phyloP scores from a whole-genome alignment of 768 basidiomycete species.

The Exsudoporus frostii region DNA sequence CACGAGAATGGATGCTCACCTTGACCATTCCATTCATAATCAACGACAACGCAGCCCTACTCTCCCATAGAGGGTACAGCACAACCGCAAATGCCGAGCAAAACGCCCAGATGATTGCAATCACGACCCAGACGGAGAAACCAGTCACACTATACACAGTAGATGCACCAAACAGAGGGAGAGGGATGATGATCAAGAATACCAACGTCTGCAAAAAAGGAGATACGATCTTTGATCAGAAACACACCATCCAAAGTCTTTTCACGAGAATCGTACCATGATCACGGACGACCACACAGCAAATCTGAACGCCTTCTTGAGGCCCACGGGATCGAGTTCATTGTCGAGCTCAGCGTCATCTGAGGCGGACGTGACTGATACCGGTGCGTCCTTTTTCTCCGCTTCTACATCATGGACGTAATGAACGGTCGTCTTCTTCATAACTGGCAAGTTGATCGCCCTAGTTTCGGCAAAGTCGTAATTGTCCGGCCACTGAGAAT shows the following conservation, averaged over 20 bases:
- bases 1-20: slow-evolving; percentile 34
- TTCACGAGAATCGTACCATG: slow-evolving; percentile 45
- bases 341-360: slow-evolving; percentile 41
- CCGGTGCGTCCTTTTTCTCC: slow-evolving; percentile 36
- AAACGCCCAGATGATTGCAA: slow-evolving; percentile 86
- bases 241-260: neutral
- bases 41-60: slow-evolving; percentile 56
- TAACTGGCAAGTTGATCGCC: slow-evolving; percentile 55
- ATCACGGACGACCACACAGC: slow-evolving; percentile 71
- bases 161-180: slow-evolving; percentile 82
- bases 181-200: slow-evolving; percentile 71
- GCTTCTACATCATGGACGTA: slow-evolving; percentile 28
- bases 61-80: slow-evolving; percentile 85
- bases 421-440: slow-evolving; percentile 11
- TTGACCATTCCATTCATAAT: slow-evolving; percentile 63
- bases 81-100: slow-evolving; percentile 72
- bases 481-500: slow-evolving; percentile 66
- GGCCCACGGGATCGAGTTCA: slow-evolving; percentile 61
- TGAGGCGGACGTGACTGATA: slow-evolving; percentile 36
- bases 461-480: slow-evolving; percentile 82
- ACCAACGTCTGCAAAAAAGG: slow-evolving; percentile 46
- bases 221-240: neutral
- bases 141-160: slow-evolving; percentile 65
- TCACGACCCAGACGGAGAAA: slow-evolving; percentile 74
- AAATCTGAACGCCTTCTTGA: slow-evolving; percentile 76